These are phyloP conservation scores for Akanthomyces dipterigenus DNA, from an alignment of 2,329 filamentous ascomycete genomes.

Conservation along the genomic window DNA sequence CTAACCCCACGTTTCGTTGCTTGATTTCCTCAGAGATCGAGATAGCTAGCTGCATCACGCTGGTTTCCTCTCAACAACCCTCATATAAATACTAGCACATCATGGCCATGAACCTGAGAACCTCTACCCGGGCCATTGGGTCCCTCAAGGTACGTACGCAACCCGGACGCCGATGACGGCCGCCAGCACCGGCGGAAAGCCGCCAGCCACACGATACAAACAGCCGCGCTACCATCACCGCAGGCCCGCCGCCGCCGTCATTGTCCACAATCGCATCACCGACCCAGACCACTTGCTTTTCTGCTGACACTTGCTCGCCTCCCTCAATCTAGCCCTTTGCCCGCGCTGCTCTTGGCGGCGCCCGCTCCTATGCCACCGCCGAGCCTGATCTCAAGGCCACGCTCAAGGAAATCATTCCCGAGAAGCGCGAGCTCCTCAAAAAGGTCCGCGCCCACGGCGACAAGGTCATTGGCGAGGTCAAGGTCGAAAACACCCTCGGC, in stretches of 20 bases:
- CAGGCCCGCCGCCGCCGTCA: too few species aligned
- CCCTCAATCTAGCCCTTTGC: conserved; percentile 21
- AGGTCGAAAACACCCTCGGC: conserved; percentile 87
- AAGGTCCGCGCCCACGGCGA: conserved; percentile 81
- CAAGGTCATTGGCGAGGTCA: conserved; percentile 85
- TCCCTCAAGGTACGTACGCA: conserved; percentile 52
- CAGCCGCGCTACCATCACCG: not conserved
- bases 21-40: conserved; percentile 4
- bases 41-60: not conserved
- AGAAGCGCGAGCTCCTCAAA: conserved; percentile 87
- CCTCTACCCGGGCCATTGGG: conserved; percentile 55
- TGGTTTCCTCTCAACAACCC: not conserved
- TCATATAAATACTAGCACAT: conserved; percentile 14
- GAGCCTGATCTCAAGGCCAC: conserved; percentile 88
- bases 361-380: conserved; percentile 62
- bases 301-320: not conserved
- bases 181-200: not conserved
- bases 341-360: conserved; percentile 25
- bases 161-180: not conserved
- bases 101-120: conserved; percentile 61
- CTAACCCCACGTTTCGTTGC: conserved; percentile 9
- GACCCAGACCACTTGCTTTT: not conserved
- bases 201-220: not conserved
- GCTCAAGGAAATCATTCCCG: conserved; percentile 76
- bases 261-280: not conserved